A percentile compares a stretch with the other conserved stretches of the same genome.
phyloP scores from a whole-genome alignment of 257 asterid species.

The Jaltomata sinuosa region DNA sequence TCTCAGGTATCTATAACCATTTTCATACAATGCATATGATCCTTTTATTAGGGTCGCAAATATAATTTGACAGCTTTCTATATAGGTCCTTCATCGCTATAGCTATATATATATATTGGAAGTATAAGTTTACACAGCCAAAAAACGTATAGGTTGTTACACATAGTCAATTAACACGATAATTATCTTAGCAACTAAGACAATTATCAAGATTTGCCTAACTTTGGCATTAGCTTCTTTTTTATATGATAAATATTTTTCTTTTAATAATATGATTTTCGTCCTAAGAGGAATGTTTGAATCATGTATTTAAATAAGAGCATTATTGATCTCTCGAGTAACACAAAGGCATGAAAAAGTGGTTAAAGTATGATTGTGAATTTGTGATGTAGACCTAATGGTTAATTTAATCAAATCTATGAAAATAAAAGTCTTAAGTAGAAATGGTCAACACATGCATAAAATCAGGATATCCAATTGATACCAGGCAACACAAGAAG shows the following conservation, averaged over 20 bases:
- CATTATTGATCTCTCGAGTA: background rate
- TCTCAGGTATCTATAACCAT: background rate
- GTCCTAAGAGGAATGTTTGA: background rate
- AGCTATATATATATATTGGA: too few species aligned
- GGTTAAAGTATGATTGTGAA: background rate
- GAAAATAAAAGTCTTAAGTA: background rate
- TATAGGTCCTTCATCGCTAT: too few species aligned
- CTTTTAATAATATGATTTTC: background rate
- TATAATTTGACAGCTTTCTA: too few species aligned
- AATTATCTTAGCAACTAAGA: background rate
- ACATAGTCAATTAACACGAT: background rate
- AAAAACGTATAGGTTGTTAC: background rate
- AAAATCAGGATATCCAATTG: background rate
- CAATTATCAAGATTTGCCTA: background rate
- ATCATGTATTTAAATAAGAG: background rate
- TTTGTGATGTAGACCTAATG: background rate
- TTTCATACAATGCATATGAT: too few species aligned
- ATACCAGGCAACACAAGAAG: too few species aligned
- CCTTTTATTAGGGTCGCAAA: too few species aligned
- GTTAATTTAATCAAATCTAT: background rate
- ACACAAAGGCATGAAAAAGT: background rate
- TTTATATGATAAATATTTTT: background rate
- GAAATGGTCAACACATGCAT: background rate
- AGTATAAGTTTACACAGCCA: background rate
- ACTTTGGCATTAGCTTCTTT: background rate